A percentile compares a stretch with the other conserved stretches of the same genome.
These are phyloP conservation scores for Kodamaea nitidulidarum DNA, from an alignment of 805 yeast species.

Conservation along the genomic window DNA sequence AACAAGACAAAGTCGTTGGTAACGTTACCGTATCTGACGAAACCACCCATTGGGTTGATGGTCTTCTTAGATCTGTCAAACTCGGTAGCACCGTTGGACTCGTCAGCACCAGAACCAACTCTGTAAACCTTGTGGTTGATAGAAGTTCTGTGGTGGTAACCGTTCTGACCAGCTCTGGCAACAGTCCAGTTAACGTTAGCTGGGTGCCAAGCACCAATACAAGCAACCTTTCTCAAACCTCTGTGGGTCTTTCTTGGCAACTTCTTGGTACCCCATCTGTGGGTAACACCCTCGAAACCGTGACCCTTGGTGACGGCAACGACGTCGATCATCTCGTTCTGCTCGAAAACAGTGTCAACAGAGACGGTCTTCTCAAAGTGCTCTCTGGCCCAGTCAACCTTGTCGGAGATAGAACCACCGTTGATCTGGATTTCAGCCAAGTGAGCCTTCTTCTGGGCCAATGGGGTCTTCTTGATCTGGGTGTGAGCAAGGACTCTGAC, in stretches of 20 bases:
- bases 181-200: slow-evolving; percentile 98
- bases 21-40: slow-evolving; percentile 98
- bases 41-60: slow-evolving; percentile 99
- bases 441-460: slow-evolving; percentile 99
- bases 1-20: slow-evolving; percentile 96
- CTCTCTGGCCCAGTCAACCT: slow-evolving; percentile 97
- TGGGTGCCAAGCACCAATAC: slow-evolving; percentile 99
- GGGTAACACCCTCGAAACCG: slow-evolving; percentile 99
- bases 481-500: slow-evolving; percentile 99
- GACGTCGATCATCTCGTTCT: slow-evolving; percentile 97
- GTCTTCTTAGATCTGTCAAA: slow-evolving; percentile 99
- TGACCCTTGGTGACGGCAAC: slow-evolving; percentile 99
- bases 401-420: slow-evolving; percentile 98
- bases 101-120: slow-evolving; percentile 95
- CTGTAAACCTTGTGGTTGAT: slow-evolving; percentile 99
- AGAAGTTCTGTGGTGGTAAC: slow-evolving; percentile 99
- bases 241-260: slow-evolving; percentile 99
- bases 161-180: slow-evolving; percentile 99
- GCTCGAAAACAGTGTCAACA: slow-evolving; percentile 94
- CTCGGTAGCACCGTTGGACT: slow-evolving; percentile 90
- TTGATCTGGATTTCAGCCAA: slow-evolving; percentile 98
- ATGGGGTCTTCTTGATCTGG: slow-evolving; percentile 98
- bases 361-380: slow-evolving; percentile 98
- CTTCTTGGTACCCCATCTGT: slow-evolving; percentile 99
- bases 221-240: slow-evolving; percentile 99